Base-by-base conservation (phyloP, 2,329 filamentous ascomycete genomes). In the Alternaria gaisen region DNA sequence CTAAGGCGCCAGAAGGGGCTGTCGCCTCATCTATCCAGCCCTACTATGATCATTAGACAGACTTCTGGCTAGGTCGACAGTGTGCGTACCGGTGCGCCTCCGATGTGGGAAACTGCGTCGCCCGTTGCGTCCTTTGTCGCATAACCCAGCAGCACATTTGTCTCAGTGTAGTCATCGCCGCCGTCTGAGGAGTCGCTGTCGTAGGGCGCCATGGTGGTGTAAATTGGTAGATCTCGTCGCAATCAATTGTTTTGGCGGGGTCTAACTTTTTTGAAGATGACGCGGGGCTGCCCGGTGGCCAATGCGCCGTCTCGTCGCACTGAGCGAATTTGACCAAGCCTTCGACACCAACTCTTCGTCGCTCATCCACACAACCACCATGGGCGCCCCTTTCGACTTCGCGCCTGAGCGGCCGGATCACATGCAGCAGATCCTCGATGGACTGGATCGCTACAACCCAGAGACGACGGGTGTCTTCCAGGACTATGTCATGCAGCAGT, bases 361-460 rank as follows among this genome's bases (percentile, higher is more conserved):
- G 69, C 71, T 72, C 67, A 68, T 70, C 62, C 64, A 61, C 65
- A 64, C 66, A 67, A 67, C 59, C 70, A 78, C 64, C 70, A 84
- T 84, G 82, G 80, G 80, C 65, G 73, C 80, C 75, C 81, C 88
- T 62, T 91, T 91, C 84, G 94, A 97, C 86, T 92, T 94, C 82
- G 91, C 92, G 84, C 90, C 92, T 74, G 92, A 97, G 82, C 87
- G 95, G 80, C 94, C 95, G 73, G 92, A 95, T 71, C 90, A 95
- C 80, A 96, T 99, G 82, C 91, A 93, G 79, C 86, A 84, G 81
- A 97, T 99, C 77, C 93, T 99, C 78, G 97, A 94, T 83, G 94
- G 95, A 72, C 92, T 99, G 67, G 95, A 99, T 83, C 88, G 95
- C 77, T 99, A 99, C 85, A 99, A 99, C 82, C 95, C 95, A 42